Base-by-base conservation (phyloP, 768 basidiomycete genomes). In the Hemileccinum rubropunctum region DNA sequence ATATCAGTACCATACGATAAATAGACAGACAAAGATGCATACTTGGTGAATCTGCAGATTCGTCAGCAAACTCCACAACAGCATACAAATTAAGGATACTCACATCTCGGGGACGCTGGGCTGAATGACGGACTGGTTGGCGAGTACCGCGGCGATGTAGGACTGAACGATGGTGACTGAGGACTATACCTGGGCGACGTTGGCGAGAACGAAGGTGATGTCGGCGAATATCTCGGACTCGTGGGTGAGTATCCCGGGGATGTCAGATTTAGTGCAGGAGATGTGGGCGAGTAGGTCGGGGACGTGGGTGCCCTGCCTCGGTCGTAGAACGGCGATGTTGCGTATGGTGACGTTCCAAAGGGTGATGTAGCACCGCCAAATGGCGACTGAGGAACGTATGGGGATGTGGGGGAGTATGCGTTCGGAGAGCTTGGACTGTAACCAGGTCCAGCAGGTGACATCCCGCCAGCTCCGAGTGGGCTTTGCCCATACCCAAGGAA, bases 401-500 rank as follows among this genome's bases (percentile, higher is more conserved):
- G 93, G 0, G 94, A 95, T 3, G 90, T 93, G 0, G 91, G 90
- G 0, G 91, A 90, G 55, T 91, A 94, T 12, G 83, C 82, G 56
- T 86, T 92, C 9, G 92, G 95, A 3, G 93, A 95, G 54, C 89
- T 89, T 4, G 94, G 93, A 57, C 89, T 92, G 75, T 95, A 97
- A 6, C 86, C 86, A 9, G 88, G 84, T 18, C 85, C 86, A 2
- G 82, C 88, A 7, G 94, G 95, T 4, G 93, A 95, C 89, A 91
- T 91, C 9, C 82, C 84, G 37, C 88, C 90, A 10, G 88, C 83
- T 32, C 88, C 83, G 54, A 85, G 75, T 0, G 94, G 94, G 58
- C 90, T 93, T 67, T 87, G 88, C n/a, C 88, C 87, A 59, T 85
- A 94, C 1, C 80, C 79, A n/a, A 78, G 73, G 58, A 87, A 83